Conservation (phyloP, 2,329 filamentous ascomycete genomes). For the Monilinia vaccinii-corymbosi region DNA sequence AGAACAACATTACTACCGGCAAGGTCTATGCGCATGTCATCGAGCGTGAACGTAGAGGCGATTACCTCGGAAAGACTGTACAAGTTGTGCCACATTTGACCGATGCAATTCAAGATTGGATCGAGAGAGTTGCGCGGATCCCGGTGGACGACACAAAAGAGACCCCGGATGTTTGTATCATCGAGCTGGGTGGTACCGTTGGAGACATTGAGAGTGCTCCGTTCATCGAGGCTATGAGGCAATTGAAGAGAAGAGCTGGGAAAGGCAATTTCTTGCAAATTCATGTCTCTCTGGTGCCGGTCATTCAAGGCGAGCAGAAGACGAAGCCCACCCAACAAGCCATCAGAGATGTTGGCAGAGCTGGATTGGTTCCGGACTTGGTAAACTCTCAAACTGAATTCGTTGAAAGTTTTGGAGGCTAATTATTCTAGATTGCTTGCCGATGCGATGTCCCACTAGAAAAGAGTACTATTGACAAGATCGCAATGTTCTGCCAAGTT, state of each 20-base stretch:
- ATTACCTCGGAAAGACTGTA: slow-evolving; percentile 77
- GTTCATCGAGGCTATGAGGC: slow-evolving; percentile 78
- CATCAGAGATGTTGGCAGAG: slow-evolving; percentile 50
- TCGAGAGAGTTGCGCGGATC: slow-evolving; percentile 74
- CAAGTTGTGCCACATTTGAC: slow-evolving; percentile 92
- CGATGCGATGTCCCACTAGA: slow-evolving; percentile 75
- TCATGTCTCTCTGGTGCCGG: slow-evolving; percentile 79
- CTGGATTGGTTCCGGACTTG: slow-evolving; percentile 52
- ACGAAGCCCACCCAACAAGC: slow-evolving; percentile 95
- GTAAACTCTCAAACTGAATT: slow-evolving; percentile 32
- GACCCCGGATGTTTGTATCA: slow-evolving; percentile 86
- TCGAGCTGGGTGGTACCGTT: slow-evolving; percentile 59
- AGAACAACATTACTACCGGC: slow-evolving; percentile 95
- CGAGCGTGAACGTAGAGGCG: slow-evolving; percentile 51
- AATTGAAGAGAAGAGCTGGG: slow-evolving; percentile 64
- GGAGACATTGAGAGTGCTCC: slow-evolving; percentile 82
- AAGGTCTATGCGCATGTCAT: slow-evolving; percentile 93
- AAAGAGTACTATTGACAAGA: slow-evolving; percentile 68
- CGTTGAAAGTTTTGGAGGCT: background rate
- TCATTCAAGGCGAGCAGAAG: slow-evolving; percentile 66
- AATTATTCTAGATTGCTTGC: slow-evolving; percentile 64
- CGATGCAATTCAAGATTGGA: slow-evolving; percentile 86
- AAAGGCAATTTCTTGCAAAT: slow-evolving; percentile 80
- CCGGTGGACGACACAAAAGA: slow-evolving; percentile 78
- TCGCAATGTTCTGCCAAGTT: slow-evolving; percentile 83